Percentiles rank a stretch among this genome's conserved stretches.
Conservation (phyloP, 2,329 filamentous ascomycete species). For the Amauroascus verrucosus region DNA sequence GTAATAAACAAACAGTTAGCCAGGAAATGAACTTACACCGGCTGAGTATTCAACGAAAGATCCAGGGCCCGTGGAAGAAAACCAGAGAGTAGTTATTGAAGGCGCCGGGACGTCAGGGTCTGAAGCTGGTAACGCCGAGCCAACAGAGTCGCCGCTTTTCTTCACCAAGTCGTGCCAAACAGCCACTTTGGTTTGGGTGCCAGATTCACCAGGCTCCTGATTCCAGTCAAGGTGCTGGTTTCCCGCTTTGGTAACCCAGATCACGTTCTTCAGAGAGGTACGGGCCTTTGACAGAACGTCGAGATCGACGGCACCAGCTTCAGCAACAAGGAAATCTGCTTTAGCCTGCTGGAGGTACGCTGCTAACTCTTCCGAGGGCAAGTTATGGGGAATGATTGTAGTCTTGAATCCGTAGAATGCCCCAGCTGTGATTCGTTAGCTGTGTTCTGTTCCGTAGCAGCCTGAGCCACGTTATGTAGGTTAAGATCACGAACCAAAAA, state of each 20-base stretch:
- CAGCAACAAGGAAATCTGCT: slow-evolving; percentile 72
- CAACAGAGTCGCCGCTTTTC: slow-evolving; percentile 51
- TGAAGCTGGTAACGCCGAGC: slow-evolving; percentile 53
- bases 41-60: slow-evolving; percentile 77
- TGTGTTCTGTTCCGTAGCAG: not conserved
- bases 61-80: slow-evolving; percentile 38
- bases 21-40: slow-evolving; percentile 33
- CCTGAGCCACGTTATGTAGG: not conserved
- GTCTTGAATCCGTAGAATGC: slow-evolving; percentile 79
- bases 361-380: slow-evolving; percentile 57
- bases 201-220: slow-evolving; percentile 67
- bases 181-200: slow-evolving; percentile 64
- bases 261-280: slow-evolving; percentile 60
- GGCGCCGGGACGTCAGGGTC: slow-evolving; percentile 44
- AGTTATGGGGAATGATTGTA: slow-evolving; percentile 75
- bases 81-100: slow-evolving; percentile 36
- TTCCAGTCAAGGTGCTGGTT: slow-evolving; percentile 94
- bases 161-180: slow-evolving; percentile 87
- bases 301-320: slow-evolving; percentile 77
- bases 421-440: slow-evolving; percentile 47
- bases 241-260: slow-evolving; percentile 89
- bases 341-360: slow-evolving; percentile 62
- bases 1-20: not conserved
- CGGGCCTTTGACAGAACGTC: slow-evolving; percentile 60
- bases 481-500: slow-evolving; percentile 52